Evolutionary conservation across 2,329 filamentous ascomycete species (phyloP), one percentile per base, ranked within the genome.

Genomic region (Diaporthe ampelina): DNA sequence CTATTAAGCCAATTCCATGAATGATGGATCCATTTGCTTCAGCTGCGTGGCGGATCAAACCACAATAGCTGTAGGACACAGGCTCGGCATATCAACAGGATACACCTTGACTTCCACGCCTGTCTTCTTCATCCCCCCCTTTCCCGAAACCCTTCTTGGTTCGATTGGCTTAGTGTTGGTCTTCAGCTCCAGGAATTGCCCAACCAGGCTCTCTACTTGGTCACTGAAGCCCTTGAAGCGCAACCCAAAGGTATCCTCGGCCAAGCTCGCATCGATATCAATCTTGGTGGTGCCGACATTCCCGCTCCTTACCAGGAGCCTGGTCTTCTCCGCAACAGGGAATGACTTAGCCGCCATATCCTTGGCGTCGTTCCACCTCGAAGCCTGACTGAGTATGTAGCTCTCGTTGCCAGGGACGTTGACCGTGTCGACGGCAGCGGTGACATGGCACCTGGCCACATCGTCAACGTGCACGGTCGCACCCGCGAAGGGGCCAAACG

Each of bases 331-430:
- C 74, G 77, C 81, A 9, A 76, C 70, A 19, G 78, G 76, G 68
- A 80, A 86, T 37, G 77, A 76, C 26, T 78, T 74, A 59, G 80
- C 79, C 5, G 82, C 83, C 65, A 86, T 83, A 24, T 81, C 80
- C 58, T 82, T 81, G 0, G 82, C 80, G 32, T 85, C 83, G 58
- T 83, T 82, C 85, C 84, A 86, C 59, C 77, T 73, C 17, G 80
- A 81, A 19, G 76, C 58, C 75, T 77, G 75, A 72, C 76, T 79
- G 26, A 83, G 77, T 40, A 83, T 80, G 74, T 83, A 82, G 76
- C 81, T 79, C 73, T 80, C 78, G 63, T 81, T 81, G 8, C 81
- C 81, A 1, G 79, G 74, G 7, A 85, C 76, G 10, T 35, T 35
- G 4, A 35, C 29, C 1, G 76, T 75, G 37, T 79, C 78, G 32